Percentiles rank a stretch among this genome's conserved stretches.
phyloP scores from a whole-genome alignment of 805 yeast genomes.

The Schwanniomyces pseudopolymorphus region DNA sequence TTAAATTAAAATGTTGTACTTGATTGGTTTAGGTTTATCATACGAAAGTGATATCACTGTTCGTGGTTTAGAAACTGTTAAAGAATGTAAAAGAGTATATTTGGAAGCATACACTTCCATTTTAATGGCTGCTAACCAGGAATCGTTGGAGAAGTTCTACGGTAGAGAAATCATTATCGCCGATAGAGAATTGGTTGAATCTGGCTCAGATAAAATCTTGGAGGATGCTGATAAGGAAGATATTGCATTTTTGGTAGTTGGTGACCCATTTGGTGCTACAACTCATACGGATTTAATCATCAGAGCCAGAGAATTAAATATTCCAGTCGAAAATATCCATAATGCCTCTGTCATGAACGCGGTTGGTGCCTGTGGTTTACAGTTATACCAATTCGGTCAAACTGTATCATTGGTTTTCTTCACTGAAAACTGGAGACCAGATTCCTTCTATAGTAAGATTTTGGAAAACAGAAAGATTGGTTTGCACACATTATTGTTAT shows the following conservation, averaged over 20 bases:
- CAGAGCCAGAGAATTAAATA: conserved; percentile 82
- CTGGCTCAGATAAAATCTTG: conserved; percentile 80
- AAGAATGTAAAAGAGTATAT: conserved; percentile 84
- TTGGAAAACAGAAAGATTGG: conserved; percentile 90
- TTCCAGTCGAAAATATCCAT: conserved; percentile 80
- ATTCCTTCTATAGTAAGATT: conserved; percentile 86
- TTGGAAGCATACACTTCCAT: conserved; percentile 95
- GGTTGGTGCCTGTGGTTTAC: conserved; percentile 96
- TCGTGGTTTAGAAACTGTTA: conserved; percentile 85
- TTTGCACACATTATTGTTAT: conserved; percentile 80
- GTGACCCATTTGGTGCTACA: conserved; percentile 97
- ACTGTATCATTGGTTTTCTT: conserved; percentile 96
- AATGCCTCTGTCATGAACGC: conserved; percentile 98
- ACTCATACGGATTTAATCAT: conserved; percentile 94
- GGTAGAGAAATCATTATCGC: conserved; percentile 86
- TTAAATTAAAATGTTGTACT: conserved; percentile 65
- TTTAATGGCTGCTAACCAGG: conserved; percentile 85
- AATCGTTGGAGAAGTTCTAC: conserved; percentile 74
- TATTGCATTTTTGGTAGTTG: conserved; percentile 92
- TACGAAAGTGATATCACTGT: conserved; percentile 90
- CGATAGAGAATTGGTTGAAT: conserved; percentile 91
- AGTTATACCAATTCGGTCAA: conserved; percentile 92
- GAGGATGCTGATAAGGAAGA: conserved; percentile 77
- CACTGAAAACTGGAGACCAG: conserved; percentile 95
- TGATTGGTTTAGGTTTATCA: conserved; percentile 89